Percentiles rank a stretch among this genome's conserved stretches.
These are phyloP conservation scores for Beauveria asiatica DNA, from an alignment of 2,329 filamentous ascomycete species.

Conservation along the genomic window DNA sequence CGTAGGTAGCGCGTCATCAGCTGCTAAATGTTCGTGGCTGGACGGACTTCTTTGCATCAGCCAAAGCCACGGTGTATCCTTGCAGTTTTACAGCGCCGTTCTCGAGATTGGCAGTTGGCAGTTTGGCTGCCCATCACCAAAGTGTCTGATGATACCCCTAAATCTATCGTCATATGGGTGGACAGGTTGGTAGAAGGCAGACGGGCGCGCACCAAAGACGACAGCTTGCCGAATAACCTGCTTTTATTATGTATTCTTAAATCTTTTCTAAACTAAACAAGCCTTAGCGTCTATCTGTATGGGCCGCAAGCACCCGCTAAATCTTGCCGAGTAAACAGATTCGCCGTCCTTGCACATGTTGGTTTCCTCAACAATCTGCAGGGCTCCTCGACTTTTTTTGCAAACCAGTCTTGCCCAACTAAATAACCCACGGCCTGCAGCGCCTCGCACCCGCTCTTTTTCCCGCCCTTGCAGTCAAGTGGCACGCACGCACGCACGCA, in stretches of 20 bases:
- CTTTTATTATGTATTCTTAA: neutral
- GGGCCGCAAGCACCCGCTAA: neutral
- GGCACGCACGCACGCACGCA: neutral
- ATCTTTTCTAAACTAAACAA: neutral
- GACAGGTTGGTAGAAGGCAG: too few species aligned
- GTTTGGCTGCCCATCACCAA: too few species aligned
- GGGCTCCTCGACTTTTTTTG: constrained; percentile 2
- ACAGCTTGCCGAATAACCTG: neutral
- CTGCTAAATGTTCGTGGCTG: neutral
- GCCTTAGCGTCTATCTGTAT: neutral
- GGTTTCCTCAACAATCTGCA: constrained; percentile 12
- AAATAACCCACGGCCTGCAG: neutral
- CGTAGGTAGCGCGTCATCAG: neutral
- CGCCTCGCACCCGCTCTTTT: constrained; percentile 7
- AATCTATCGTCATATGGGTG: too few species aligned
- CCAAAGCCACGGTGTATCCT: too few species aligned
- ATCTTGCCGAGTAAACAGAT: constrained; percentile 7
- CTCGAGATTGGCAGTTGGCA: neutral
- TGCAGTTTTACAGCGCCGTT: neutral
- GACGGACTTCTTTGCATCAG: too few species aligned
- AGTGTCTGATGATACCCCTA: too few species aligned
- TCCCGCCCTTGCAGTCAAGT: neutral
- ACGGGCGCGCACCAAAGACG: neutral
- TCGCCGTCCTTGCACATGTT: constrained; percentile 6
- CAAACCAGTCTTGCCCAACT: neutral